Base-by-base conservation (phyloP, 768 basidiomycete genomes). In the Tylopilus sp. region DNA sequence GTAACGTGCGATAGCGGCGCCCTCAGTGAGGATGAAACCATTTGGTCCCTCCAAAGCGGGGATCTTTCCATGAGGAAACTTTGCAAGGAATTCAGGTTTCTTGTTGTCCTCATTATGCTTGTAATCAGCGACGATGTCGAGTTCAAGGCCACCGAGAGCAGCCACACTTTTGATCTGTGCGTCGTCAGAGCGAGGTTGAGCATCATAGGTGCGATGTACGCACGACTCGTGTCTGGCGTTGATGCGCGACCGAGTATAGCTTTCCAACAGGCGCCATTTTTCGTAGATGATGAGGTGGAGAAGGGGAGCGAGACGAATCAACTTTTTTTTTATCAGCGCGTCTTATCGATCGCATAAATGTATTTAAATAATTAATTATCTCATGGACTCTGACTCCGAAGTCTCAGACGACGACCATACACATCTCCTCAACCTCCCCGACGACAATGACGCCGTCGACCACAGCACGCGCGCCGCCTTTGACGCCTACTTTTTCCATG, bases 11-110 rank as follows among this genome's bases (percentile, higher is more conserved):
- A 98, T 92, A 43, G 92, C 82, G 48, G 72, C 66, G 49, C 80
- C 77, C 76, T 95, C 95, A 59, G 82, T 81, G 52, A 97, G 74
- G 63, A 75, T 79, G 77, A 91, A 81, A 49, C 92, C 92, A 68
- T 92, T 82, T 13, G 74, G 70, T 40, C 79, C 75, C 69, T 93
- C 91, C 47, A 87, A 79, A 33, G 87, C 85, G 23, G 97, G 95
- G 59, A 95, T 81, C 76, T 92, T 91, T 50, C 88, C 86, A 51
- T 77, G 78, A 44, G 86, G 82, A 71, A 91, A 94, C 71, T 93
- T 92, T 53, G 73, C 66, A 42, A 81, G 66, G 69, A 83, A 91
- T 28, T 83, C 85, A 0, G 85, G 78, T 63, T 79, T 81, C 66
- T 79, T 80, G 76, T 90, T 90, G 64, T 80, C 79, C 59, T 82